Evolutionary conservation across 441 rosid genomes (phyloP), one percentile per base, ranked within the genome.

Genomic region (Manihot esculenta): DNA sequence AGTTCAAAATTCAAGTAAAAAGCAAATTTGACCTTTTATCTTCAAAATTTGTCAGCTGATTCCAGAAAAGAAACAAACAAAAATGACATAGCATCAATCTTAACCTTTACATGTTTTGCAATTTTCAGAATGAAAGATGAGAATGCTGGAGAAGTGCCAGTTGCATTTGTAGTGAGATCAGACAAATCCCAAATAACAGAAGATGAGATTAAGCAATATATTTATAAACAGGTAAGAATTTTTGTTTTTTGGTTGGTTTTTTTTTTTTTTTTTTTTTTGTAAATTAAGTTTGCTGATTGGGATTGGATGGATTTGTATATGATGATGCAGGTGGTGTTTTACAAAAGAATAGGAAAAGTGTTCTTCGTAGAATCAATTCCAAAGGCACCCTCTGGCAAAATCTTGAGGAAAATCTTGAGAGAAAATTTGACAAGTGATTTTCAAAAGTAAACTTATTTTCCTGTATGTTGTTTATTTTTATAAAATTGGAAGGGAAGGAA

Each of bases 141-240:
- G 67, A 76, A 50, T 18, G 92, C 94, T 6, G 85, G 93, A 17
- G 97, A 92, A 76, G 84, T 92, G 30, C 97, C 97, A 0, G 90
- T 92, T 63, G 96, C 97, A n/a, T 92, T 88, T 62, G 85, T 87
- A 0, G 89, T 88, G 18, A 83, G 74, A 85, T 80, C 89, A 2
- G 80, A 77, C 60, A 86, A 88, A 6, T 88, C 92, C 49, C 71
- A 82, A 30, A 72, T 86, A 75, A 77, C 79, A 0, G 94, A 86
- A 60, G 90, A 88, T n/a, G 92, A 83, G 17, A 86, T 90, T 53
- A 92, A 82, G 76, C 82, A 84, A 56, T 87, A 81, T 67, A 83
- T 91, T 71, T 86, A 86, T 18, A 85, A 89, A 69, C 96, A 89
- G 87, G 97, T 88, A 76, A 58, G 7, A 35, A 35, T 35, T 30